Base-by-base conservation (phyloP, 345 rosid species). In the Ceriops tagal region DNA sequence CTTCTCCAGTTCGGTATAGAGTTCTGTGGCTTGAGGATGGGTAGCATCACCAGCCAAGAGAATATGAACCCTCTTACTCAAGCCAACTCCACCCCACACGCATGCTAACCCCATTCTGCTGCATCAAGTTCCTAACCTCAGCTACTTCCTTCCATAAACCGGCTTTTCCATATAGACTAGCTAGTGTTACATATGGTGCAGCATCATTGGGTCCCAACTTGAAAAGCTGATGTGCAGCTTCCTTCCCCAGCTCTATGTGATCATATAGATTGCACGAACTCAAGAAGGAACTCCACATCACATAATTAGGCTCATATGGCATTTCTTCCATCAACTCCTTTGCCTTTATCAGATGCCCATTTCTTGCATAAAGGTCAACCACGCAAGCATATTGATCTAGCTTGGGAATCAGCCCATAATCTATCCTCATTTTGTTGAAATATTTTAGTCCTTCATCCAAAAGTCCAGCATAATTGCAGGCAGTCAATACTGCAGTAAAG, bases 391-490 rank as follows among this genome's bases (percentile, higher is more conserved):
- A 75, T 10, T 79, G 77, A 35, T 65, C 71, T 9, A 43, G 49
- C 37, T 72, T 61, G 4, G 72, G 79, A 32, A 47, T 37, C 21
- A 79, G 46, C 26, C 76, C 73, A 53, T 75, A 75, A 8, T 58
- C 73, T 24, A 6, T 65, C 26, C 4, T 71, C 67, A 79, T 57
- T 55, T 27, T 58, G 43, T 61, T 46, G 65, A 65, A 75, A 61
- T 64, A 68, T 43, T 62, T 67, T 55, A 65, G 18, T 47, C 77
- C 74, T 56, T 68, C 52, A 18, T 60, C 73, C 21, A 79, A 30
- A 16, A 71, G 22, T 59, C 82, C 73, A 31, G 71, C 61, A 67
- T 72, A 77, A 64, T 47, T 75, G 68, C 82, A 75, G 6, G 79
- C 71, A 51, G 74, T 67, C 58, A 75, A 32, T 26, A 65, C 28